Evolutionary conservation across 306 rosid genomes (phyloP).

Genomic region (Biancaea sappan): DNA sequence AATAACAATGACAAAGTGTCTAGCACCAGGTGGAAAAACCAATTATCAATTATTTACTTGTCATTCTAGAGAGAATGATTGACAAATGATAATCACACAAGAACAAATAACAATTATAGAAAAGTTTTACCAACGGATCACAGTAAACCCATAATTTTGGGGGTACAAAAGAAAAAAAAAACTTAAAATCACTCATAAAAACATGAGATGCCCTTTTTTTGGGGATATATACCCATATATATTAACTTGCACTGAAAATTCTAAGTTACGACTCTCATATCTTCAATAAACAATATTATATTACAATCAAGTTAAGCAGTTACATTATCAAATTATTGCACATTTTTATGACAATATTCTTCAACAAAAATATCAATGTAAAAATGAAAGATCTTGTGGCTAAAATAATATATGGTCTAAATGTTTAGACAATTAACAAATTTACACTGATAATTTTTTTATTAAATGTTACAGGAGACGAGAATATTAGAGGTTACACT

Average conservation of each 20-base stretch:
- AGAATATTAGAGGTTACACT: conserved; percentile 44
- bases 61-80: too few species aligned
- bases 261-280: not conserved
- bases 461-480: not conserved
- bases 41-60: too few species aligned
- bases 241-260: not conserved
- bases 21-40: too few species aligned
- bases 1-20: too few species aligned
- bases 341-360: not conserved
- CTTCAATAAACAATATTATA: too few species aligned
- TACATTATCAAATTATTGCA: too few species aligned
- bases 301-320: not conserved
- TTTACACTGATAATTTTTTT: conserved; percentile 4
- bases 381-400: not conserved
- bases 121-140: not conserved
- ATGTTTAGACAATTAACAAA: not conserved
- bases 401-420: not conserved
- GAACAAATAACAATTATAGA: not conserved
- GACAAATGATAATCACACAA: too few species aligned
- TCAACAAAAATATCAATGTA: not conserved
- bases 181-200: not conserved
- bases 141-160: not conserved
- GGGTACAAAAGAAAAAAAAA: not conserved
- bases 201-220: too few species aligned
- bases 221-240: not conserved